Evolutionary conservation across 83 land plant genomes (phyloP).

Genomic region (Isoetes engelmannii): DNA sequence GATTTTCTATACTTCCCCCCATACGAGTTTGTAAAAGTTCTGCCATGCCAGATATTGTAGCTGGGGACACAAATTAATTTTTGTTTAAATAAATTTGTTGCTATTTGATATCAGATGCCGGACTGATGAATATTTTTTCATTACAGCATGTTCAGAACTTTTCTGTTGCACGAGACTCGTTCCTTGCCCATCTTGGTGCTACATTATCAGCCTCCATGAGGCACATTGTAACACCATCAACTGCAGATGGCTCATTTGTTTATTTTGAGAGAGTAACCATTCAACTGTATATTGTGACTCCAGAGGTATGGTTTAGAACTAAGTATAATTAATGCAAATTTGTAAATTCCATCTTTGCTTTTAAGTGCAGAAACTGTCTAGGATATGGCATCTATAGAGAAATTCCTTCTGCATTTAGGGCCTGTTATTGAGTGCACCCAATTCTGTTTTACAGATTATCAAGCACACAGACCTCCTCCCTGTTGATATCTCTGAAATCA

Average conservation of each 20-base stretch:
- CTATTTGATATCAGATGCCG: no score
- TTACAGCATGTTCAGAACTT: conserved; percentile 62
- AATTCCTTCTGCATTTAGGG: neutral
- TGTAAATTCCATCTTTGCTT: neutral
- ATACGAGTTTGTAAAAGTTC: no score
- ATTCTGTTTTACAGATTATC: conserved; percentile 52
- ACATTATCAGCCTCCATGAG: conserved; percentile 74
- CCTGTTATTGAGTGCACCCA: neutral
- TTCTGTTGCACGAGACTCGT: conserved; percentile 88
- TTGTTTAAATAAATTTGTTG: no score
- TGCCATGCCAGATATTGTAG: no score
- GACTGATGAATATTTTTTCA: neutral
- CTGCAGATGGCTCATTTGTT: conserved; percentile 87
- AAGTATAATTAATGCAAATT: neutral
- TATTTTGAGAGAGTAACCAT: conserved; percentile 77
- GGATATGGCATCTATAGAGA: neutral
- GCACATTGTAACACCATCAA: conserved; percentile 77
- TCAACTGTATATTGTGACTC: conserved; percentile 81
- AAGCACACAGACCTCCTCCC: conserved; percentile 57
- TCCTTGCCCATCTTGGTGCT: conserved; percentile 91
- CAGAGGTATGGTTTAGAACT: conserved; percentile 52
- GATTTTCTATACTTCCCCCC: no score
- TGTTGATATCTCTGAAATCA: conserved; percentile 50
- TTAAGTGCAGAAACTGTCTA: no score
- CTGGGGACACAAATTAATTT: no score